Evolutionary conservation across 352 stramenopile genomes (phyloP).

Genomic region (Globisporangium apiculatum): DNA sequence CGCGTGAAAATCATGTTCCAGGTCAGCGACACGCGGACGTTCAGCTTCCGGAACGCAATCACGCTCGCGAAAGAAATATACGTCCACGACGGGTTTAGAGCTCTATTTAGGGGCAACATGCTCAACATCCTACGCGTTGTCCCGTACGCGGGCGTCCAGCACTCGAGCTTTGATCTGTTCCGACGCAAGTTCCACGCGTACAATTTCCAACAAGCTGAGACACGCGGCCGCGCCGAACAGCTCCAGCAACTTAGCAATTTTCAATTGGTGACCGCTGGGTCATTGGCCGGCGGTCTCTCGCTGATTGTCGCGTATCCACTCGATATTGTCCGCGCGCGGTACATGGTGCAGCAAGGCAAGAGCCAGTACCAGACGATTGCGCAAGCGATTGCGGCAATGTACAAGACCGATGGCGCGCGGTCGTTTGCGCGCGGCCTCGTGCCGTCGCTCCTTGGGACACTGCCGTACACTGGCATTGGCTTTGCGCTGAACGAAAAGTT

Average conservation of each 20-base stretch:
- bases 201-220: conserved; percentile 53
- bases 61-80: conserved; percentile 60
- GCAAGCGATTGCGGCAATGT: conserved; percentile 68
- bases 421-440: conserved; percentile 69
- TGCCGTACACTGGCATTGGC: conserved; percentile 82
- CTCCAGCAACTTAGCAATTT: conserved; percentile 66
- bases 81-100: conserved; percentile 55
- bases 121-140: conserved; percentile 75
- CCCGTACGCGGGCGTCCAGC: conserved; percentile 72
- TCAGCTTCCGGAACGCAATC: conserved; percentile 69
- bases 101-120: conserved; percentile 69
- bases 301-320: conserved; percentile 73
- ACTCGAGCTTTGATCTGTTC: conserved; percentile 84
- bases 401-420: conserved; percentile 53
- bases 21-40: conserved; percentile 61
- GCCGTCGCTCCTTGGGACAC: conserved; percentile 73
- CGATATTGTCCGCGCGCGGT: conserved; percentile 75
- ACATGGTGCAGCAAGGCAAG: conserved; percentile 84
- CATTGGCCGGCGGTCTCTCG: conserved; percentile 64
- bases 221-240: conserved; percentile 16
- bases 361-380: conserved; percentile 66
- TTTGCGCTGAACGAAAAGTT: conserved; percentile 83
- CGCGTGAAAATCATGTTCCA: conserved; percentile 86
- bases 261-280: conserved; percentile 66
- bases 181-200: conserved; percentile 72